Conservation (phyloP, 495 filamentous ascomycete species). For the Penicillium salamii region DNA sequence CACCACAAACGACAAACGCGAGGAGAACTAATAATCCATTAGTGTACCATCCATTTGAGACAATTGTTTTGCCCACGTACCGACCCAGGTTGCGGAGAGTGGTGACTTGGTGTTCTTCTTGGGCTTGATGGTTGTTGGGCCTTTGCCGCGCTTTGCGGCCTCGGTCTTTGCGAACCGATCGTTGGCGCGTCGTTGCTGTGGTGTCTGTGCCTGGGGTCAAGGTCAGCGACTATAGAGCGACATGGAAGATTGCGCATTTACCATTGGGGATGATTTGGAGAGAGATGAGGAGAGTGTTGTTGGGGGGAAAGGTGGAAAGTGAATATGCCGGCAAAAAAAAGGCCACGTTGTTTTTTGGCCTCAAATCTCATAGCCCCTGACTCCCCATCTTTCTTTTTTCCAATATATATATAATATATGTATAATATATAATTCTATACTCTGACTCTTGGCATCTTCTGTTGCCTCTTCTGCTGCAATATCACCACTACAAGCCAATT, state of each 20-base stretch:
- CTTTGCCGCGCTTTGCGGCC: slow-evolving; percentile 79
- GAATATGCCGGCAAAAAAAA: slow-evolving; percentile 12
- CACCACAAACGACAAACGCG: slow-evolving; percentile 23
- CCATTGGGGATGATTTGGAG: neutral
- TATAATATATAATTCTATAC: no score
- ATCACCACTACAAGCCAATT: no score
- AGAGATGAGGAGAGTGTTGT: neutral
- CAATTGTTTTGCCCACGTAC: slow-evolving; percentile 53
- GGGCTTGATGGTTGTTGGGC: slow-evolving; percentile 65
- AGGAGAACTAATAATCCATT: slow-evolving; percentile 13
- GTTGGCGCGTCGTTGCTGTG: slow-evolving; percentile 86
- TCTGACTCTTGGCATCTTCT: no score
- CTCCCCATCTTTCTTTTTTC: no score
- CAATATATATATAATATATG: neutral
- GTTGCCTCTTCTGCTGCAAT: no score
- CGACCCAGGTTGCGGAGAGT: slow-evolving; percentile 76
- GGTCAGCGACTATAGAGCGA: no score
- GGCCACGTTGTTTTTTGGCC: slow-evolving; percentile 8
- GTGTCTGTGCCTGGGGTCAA: slow-evolving; percentile 79
- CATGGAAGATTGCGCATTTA: neutral
- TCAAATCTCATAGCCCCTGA: neutral
- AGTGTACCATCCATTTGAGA: neutral
- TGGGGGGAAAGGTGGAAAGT: neutral
- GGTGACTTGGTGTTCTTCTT: slow-evolving; percentile 68
- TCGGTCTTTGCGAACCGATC: slow-evolving; percentile 77